These are phyloP conservation scores for Staphylotrichum longicolle DNA, from an alignment of 495 filamentous ascomycete species.

Conservation along the genomic window DNA sequence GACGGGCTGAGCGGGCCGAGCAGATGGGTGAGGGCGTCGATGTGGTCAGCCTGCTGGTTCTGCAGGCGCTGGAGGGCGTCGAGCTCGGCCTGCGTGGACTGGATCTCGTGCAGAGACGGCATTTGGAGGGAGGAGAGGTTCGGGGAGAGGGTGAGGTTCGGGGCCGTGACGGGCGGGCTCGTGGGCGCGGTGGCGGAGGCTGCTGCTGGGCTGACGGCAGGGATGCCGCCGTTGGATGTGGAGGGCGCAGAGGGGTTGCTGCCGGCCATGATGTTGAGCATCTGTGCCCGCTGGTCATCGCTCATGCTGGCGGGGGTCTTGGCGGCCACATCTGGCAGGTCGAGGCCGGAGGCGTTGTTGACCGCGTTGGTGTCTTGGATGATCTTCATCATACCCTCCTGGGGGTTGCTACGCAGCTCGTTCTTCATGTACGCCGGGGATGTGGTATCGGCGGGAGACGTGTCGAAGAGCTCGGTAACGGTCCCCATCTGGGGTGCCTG, in stretches of 20 bases:
- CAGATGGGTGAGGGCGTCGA: slow-evolving; percentile 66
- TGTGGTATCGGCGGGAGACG: slow-evolving; percentile 37
- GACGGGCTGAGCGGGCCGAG: slow-evolving; percentile 77
- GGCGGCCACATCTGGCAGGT: slow-evolving; percentile 75
- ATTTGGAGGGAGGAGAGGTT: slow-evolving; percentile 59
- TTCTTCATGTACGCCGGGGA: slow-evolving; percentile 46
- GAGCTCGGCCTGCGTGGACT: slow-evolving; percentile 66
- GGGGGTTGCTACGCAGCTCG: slow-evolving; percentile 51
- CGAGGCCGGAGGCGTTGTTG: slow-evolving; percentile 47
- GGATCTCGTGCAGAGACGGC: slow-evolving; percentile 57
- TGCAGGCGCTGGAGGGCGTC: slow-evolving; percentile 72
- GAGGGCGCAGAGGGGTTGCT: slow-evolving; percentile 17
- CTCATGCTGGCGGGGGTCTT: slow-evolving; percentile 68
- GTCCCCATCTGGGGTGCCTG: slow-evolving; percentile 41
- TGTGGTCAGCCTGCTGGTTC: slow-evolving; percentile 65
- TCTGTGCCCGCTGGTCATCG: slow-evolving; percentile 70
- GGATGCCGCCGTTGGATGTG: slow-evolving; percentile 4
- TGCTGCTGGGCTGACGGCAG: slow-evolving; percentile 22
- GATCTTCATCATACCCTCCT: slow-evolving; percentile 81
- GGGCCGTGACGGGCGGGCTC: slow-evolving; percentile 18
- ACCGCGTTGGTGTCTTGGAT: slow-evolving; percentile 77
- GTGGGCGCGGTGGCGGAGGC: slow-evolving; percentile 25
- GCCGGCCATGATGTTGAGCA: slow-evolving; percentile 74
- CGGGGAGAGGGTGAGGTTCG: slow-evolving; percentile 47
- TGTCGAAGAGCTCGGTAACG: slow-evolving; percentile 50